A percentile compares a stretch with the other conserved stretches of the same genome.
These are phyloP conservation scores for Yamadazyma endophytica DNA, from an alignment of 805 yeast genomes.

Conservation along the genomic window DNA sequence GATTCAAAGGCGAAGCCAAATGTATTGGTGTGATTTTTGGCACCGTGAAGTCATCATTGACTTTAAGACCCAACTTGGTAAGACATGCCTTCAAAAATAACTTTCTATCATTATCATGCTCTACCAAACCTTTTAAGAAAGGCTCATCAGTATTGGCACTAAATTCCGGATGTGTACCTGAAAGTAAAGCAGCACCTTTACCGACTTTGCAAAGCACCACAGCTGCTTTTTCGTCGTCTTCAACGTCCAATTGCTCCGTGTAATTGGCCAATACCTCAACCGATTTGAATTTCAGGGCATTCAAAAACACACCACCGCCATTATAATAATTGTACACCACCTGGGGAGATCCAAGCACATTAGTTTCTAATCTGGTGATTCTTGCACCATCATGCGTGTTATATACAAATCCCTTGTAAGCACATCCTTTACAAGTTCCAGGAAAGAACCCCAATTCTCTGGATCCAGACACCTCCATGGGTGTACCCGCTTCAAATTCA, in stretches of 20 bases:
- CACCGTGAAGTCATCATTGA: slow-evolving; percentile 48
- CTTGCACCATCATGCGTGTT: slow-evolving; percentile 72
- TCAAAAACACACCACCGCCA: slow-evolving; percentile 87
- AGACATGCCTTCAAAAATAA: slow-evolving; percentile 57
- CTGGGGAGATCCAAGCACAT: slow-evolving; percentile 21
- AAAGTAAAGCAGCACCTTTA: slow-evolving; percentile 67
- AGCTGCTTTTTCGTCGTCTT: slow-evolving; percentile 54
- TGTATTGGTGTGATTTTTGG: slow-evolving; percentile 71
- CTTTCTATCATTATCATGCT: slow-evolving; percentile 45
- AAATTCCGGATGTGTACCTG: slow-evolving; percentile 92
- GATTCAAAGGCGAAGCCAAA: slow-evolving; percentile 40
- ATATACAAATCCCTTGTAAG: slow-evolving; percentile 75
- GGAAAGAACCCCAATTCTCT: slow-evolving; percentile 81
- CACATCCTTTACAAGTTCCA: slow-evolving; percentile 80
- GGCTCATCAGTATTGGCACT: slow-evolving; percentile 29
- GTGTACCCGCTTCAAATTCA: slow-evolving; percentile 80
- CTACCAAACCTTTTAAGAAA: slow-evolving; percentile 33
- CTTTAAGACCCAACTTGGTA: slow-evolving; percentile 60
- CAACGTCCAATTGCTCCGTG: slow-evolving; percentile 51
- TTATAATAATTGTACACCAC: slow-evolving; percentile 56
- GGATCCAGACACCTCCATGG: slow-evolving; percentile 80
- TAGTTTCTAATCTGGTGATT: slow-evolving; percentile 43
- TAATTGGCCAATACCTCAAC: slow-evolving; percentile 76
- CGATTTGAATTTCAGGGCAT: slow-evolving; percentile 56
- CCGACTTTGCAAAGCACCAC: slow-evolving; percentile 67